Conservation (phyloP, 768 basidiomycete species). For the Tylopilus sp. region DNA sequence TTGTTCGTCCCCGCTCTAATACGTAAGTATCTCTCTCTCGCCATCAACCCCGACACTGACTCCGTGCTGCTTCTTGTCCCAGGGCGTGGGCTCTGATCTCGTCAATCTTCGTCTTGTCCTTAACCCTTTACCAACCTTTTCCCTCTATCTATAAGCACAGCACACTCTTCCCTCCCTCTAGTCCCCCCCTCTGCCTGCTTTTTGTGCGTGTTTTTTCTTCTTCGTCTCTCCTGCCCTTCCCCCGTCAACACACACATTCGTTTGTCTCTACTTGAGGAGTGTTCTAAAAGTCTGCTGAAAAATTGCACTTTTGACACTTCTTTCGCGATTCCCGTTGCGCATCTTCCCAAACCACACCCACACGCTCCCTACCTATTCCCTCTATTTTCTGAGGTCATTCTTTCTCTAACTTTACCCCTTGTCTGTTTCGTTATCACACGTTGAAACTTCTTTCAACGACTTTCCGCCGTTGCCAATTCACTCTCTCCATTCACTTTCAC, state of each 20-base stretch:
- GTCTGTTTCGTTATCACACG: slow-evolving; percentile 43
- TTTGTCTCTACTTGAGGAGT: slow-evolving; percentile 26
- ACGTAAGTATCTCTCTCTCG: slow-evolving; percentile 21
- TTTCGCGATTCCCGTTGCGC: slow-evolving; percentile 21
- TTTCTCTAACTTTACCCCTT: slow-evolving; percentile 55
- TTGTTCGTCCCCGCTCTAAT: slow-evolving; percentile 10
- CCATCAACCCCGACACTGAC: slow-evolving; percentile 7
- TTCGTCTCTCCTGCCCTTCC: slow-evolving; percentile 15
- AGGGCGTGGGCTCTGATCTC: slow-evolving; percentile 32
- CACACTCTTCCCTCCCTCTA: slow-evolving; percentile 30
- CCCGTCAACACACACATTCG: slow-evolving; percentile 31
- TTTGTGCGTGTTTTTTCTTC: slow-evolving; percentile 40
- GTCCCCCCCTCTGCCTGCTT: slow-evolving; percentile 28
- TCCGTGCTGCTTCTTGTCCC: neutral
- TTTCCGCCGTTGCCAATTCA: slow-evolving; percentile 49
- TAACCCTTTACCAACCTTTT: slow-evolving; percentile 33
- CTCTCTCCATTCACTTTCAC: slow-evolving; percentile 39
- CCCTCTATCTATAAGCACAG: slow-evolving; percentile 39
- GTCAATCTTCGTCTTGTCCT: slow-evolving; percentile 33
- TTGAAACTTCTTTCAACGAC: slow-evolving; percentile 32
- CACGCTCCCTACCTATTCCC: slow-evolving; percentile 43
- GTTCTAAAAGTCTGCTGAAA: slow-evolving; percentile 27
- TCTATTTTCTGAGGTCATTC: slow-evolving; percentile 38
- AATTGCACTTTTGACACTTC: slow-evolving; percentile 28
- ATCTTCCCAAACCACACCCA: slow-evolving; percentile 31